Conservation (phyloP, 1,284 basidiomycete species). For the Farysia itapuensis region DNA sequence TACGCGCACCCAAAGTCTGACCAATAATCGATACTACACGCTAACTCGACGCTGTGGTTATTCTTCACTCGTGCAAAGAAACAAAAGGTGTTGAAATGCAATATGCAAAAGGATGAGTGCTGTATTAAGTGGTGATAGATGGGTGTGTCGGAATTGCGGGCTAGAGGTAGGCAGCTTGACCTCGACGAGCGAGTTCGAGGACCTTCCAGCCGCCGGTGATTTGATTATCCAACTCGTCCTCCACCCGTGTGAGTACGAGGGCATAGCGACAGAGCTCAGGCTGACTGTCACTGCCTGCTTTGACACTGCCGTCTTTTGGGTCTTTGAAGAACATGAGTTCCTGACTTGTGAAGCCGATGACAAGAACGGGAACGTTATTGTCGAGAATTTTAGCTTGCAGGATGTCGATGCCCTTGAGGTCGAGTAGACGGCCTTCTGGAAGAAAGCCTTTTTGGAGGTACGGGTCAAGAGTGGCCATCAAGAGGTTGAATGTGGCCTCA, state of each 20-base stretch:
- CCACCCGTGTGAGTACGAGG: slow-evolving; percentile 83
- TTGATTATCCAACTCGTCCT: slow-evolving; percentile 67
- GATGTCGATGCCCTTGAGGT: slow-evolving; percentile 53
- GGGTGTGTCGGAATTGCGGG: too few species aligned
- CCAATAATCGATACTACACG: too few species aligned
- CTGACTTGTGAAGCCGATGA: slow-evolving; percentile 91
- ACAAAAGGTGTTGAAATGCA: too few species aligned
- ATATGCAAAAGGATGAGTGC: too few species aligned
- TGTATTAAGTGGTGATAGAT: too few species aligned
- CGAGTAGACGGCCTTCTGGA: slow-evolving; percentile 50
- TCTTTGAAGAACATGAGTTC: slow-evolving; percentile 91
- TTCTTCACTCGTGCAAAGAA: too few species aligned
- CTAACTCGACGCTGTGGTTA: too few species aligned
- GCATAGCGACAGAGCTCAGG: slow-evolving; percentile 93
- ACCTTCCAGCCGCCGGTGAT: slow-evolving; percentile 98
- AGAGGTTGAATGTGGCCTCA: slow-evolving; percentile 87
- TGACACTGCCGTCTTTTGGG: slow-evolving; percentile 79
- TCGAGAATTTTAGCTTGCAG: slow-evolving; percentile 66
- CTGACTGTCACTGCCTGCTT: slow-evolving; percentile 81
- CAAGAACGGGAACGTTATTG: slow-evolving; percentile 80
- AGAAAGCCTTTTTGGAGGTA: slow-evolving; percentile 83
- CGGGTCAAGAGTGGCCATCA: slow-evolving; percentile 96
- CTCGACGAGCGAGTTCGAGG: slow-evolving; percentile 64
- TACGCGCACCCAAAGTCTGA: neutral
- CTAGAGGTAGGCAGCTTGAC: slow-evolving; percentile 43